phyloP scores from a whole-genome alignment of 2,329 filamentous ascomycete species.

The Botrytis fabae region DNA sequence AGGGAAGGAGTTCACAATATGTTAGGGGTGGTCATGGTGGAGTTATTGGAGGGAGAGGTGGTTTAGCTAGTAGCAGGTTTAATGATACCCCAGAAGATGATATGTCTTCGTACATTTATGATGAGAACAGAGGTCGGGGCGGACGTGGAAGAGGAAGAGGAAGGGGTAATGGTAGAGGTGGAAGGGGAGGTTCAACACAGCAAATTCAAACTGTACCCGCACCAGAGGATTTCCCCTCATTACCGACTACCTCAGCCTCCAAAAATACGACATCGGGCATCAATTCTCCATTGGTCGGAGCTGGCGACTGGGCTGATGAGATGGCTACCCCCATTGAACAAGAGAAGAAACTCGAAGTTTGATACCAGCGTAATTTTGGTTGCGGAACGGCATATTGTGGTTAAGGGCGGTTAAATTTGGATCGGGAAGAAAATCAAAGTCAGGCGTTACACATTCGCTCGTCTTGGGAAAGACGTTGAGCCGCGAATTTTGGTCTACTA shows the following conservation, averaged over 20 bases:
- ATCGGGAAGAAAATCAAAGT: neutral
- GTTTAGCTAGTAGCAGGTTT: constrained; percentile 22
- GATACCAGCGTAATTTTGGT: neutral
- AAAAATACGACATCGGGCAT: constrained; percentile 22
- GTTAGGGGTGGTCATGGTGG: constrained; percentile 38
- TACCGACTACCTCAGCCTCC: constrained; percentile 21
- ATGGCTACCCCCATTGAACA: constrained; percentile 37
- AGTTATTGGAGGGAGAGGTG: constrained; percentile 30
- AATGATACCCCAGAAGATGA: constrained; percentile 26
- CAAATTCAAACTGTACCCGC: constrained; percentile 26
- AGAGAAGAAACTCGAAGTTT: constrained; percentile 27
- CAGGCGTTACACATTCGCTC: constrained; percentile 5
- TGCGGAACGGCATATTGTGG: neutral
- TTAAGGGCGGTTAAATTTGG: neutral
- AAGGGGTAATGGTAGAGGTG: constrained; percentile 21
- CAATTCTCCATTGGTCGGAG: constrained; percentile 23
- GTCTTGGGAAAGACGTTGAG: constrained; percentile 8
- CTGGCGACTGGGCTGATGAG: constrained; percentile 38
- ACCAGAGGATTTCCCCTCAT: constrained; percentile 36
- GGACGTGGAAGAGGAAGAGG: constrained; percentile 16
- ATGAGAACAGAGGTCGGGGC: constrained; percentile 32
- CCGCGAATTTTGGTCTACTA: neutral
- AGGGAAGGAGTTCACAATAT: constrained; percentile 35
- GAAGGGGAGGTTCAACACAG: constrained; percentile 29
- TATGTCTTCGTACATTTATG: constrained; percentile 7